phyloP scores from a whole-genome alignment of 768 basidiomycete species.

The Lactifluus volemus region DNA sequence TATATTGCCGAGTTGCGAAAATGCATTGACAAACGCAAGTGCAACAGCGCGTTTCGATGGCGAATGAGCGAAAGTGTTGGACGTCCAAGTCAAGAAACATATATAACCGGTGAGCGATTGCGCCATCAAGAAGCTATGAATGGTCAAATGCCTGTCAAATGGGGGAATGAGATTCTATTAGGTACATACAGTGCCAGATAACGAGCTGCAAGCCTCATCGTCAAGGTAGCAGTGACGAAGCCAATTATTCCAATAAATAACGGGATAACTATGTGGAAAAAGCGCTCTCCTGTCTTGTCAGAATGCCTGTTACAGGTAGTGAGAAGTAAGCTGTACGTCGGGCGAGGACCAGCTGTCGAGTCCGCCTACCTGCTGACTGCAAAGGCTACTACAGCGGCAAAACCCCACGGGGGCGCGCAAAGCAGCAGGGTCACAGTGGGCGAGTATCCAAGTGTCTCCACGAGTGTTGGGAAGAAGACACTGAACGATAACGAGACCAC shows the following conservation, averaged over 20 bases:
- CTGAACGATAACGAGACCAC: constrained; percentile 65
- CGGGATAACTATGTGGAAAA: constrained; percentile 50
- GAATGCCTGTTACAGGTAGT: constrained; percentile 43
- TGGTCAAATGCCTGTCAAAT: not conserved
- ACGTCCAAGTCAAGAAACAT: constrained; percentile 48
- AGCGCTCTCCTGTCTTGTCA: constrained; percentile 62
- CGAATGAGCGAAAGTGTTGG: constrained; percentile 60
- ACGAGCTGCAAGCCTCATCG: constrained; percentile 51
- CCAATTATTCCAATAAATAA: constrained; percentile 57
- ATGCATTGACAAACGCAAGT: constrained; percentile 72
- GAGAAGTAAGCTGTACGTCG: not conserved
- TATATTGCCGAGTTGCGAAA: constrained; percentile 79
- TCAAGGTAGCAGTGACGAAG: constrained; percentile 55
- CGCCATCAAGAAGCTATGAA: constrained; percentile 62
- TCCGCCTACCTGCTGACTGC: constrained; percentile 34
- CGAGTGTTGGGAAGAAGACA: constrained; percentile 72
- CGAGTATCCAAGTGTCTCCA: constrained; percentile 59
- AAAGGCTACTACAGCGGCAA: constrained; percentile 52
- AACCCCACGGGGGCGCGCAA: constrained; percentile 71
- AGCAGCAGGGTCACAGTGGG: constrained; percentile 58
- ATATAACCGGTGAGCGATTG: constrained; percentile 68
- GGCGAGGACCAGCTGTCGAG: not conserved
- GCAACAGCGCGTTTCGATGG: constrained; percentile 80
- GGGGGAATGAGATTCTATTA: not conserved
- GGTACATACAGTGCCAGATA: constrained; percentile 53